Percentiles rank a stretch among this genome's conserved stretches.
phyloP scores from a whole-genome alignment of 164 flowering plant species.

The Liriodendron chinense region DNA sequence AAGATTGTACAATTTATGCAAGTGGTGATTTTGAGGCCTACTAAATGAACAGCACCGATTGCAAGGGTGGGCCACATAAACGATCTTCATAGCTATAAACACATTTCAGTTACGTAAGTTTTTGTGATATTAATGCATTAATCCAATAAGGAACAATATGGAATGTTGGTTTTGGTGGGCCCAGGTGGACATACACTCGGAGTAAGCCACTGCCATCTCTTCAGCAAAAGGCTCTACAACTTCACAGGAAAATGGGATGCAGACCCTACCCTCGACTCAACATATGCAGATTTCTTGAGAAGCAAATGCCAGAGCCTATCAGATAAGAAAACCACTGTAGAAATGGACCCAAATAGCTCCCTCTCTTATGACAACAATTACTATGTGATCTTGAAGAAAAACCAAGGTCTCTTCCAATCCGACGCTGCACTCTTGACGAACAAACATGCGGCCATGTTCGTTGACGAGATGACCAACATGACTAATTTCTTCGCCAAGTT shows the following conservation, averaged over 20 bases:
- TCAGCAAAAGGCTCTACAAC: constrained; percentile 50
- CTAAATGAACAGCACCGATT: no score
- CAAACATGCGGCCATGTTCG: constrained; percentile 15
- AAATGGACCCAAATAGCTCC: constrained; percentile 50
- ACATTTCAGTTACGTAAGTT: no score
- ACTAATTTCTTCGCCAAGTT: constrained; percentile 31
- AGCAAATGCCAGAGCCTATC: constrained; percentile 28
- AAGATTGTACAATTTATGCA: no score
- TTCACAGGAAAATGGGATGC: constrained; percentile 55
- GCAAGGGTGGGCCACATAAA: no score
- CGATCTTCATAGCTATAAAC: no score
- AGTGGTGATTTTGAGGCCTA: no score
- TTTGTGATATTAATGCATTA: no score
- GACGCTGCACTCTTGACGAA: constrained; percentile 55
- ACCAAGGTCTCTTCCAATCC: constrained; percentile 48
- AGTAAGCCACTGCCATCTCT: constrained; percentile 34
- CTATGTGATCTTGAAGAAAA: constrained; percentile 21
- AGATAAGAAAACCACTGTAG: constrained; percentile 30
- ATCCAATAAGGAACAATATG: no score
- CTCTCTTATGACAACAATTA: constrained; percentile 37
- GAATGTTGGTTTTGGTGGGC: neutral
- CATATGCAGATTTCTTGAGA: constrained; percentile 37
- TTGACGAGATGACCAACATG: constrained; percentile 9
- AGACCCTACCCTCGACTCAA: constrained; percentile 48
- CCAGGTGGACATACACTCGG: constrained; percentile 60